A percentile compares a stretch with the other conserved stretches of the same genome.
Evolutionary conservation across 1,284 basidiomycete species (phyloP).

Genomic region (Cutaneotrichosporon sp.): DNA sequence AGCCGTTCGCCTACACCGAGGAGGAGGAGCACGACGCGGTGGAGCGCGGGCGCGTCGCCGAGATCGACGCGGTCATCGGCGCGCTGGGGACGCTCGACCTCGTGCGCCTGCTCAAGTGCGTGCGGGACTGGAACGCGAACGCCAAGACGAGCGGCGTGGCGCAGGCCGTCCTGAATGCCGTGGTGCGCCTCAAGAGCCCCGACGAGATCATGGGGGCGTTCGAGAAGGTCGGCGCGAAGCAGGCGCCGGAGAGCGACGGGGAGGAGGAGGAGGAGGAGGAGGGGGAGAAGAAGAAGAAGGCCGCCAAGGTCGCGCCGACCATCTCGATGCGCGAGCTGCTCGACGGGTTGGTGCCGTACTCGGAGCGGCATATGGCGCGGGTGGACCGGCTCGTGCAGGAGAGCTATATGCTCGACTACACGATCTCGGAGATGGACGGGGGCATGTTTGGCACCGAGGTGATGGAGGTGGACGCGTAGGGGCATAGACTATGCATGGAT

Average conservation of each 20-base stretch:
- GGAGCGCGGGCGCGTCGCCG: constrained; percentile 26
- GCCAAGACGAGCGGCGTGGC: constrained; percentile 81
- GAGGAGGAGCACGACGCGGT: constrained; percentile 13
- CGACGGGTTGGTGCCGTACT: constrained; percentile 87
- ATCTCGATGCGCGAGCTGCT: constrained; percentile 69
- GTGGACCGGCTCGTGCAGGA: constrained; percentile 88
- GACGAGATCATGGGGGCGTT: constrained; percentile 77
- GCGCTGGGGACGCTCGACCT: constrained; percentile 73
- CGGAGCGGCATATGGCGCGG: constrained; percentile 83
- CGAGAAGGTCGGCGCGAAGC: constrained; percentile 38
- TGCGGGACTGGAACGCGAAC: constrained; percentile 92
- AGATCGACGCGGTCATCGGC: constrained; percentile 79
- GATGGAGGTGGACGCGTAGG: constrained; percentile 39
- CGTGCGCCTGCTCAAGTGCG: constrained; percentile 75
- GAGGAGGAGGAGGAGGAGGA: constrained; percentile 40
- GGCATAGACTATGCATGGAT: constrained; percentile 3
- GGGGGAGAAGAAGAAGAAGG: constrained; percentile 26
- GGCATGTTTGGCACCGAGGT: constrained; percentile 48
- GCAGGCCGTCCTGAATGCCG: constrained; percentile 80
- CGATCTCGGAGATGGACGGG: constrained; percentile 87
- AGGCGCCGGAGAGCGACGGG: constrained; percentile 31
- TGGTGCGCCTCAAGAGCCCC: constrained; percentile 72
- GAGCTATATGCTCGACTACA: constrained; percentile 89
- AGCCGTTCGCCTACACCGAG: constrained; percentile 8
- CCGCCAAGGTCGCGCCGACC: constrained; percentile 21